Base-by-base conservation (phyloP, 2,329 filamentous ascomycete genomes). In the Penicillium sp. region DNA sequence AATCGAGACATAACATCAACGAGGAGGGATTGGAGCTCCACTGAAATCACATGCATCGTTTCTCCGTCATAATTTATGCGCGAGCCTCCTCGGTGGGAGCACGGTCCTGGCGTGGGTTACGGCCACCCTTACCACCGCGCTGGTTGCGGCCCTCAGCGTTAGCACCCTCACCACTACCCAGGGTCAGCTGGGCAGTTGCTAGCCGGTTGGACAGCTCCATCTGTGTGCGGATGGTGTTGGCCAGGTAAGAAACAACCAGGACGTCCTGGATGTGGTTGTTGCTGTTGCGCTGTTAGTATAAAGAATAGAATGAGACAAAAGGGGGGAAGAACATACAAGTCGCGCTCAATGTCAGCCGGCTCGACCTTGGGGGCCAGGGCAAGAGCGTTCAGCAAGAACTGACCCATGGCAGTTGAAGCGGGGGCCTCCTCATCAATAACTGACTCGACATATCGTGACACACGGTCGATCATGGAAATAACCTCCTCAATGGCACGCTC, bases 231-330 rank as follows among this genome's bases (percentile, higher is more conserved):
- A 97, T 96, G 64, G 92, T 97, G 83, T 97, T 99, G 75, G 94
- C 92, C 63, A 99, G 85, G 81, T 99, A 99, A 65, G 92, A 96
- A 68, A 99, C 92, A 76, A 97, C 92, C 64, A 99, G 87, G 58
- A 99, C 92, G 75, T 99, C 94, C 81, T 99, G 94, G 77, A 99
- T 92, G 81, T 99, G 94, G 82, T 96, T 96, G 86, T 99, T 99
- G 85, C 83, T 85, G 71, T 37, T 44, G 33, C 47, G 23, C 47
- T 43, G 72, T 74, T 72, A 76, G 71, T 55, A 68, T 53, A n/a
- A 33, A 42, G n/a, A 15, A 31, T 23, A 15, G 18, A 40, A 42
- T 23, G 54, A 35, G 46, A 25, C 26, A 18, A 12, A 37, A 46
- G 14, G 37, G 37, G 43, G 49, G 22, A n/a, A 6, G 26, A 62